Conservation (phyloP, 2,329 filamentous ascomycete genomes). For the Pestalotiopsis sp. region DNA sequence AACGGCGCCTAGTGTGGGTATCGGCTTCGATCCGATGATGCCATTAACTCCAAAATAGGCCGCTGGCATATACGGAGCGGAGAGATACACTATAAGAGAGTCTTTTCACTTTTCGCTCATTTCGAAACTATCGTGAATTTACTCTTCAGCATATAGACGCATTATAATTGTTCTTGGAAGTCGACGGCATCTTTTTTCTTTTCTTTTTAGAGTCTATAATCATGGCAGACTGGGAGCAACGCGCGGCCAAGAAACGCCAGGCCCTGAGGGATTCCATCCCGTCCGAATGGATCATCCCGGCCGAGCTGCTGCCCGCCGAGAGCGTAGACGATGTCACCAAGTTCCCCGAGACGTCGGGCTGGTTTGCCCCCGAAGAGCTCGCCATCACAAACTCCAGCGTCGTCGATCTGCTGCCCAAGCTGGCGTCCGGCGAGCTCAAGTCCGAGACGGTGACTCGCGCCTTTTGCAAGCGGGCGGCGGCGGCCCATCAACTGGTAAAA, state of each 20-base stretch:
- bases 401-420: slow-evolving; percentile 34
- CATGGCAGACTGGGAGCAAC: slow-evolving; percentile 40
- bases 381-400: slow-evolving; percentile 39
- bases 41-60: background rate
- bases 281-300: slow-evolving; percentile 58
- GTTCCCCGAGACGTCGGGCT: slow-evolving; percentile 60
- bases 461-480: slow-evolving; percentile 41
- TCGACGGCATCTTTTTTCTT: background rate
- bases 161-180: background rate
- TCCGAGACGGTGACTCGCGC: slow-evolving; percentile 38
- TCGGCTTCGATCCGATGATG: slow-evolving; percentile 5
- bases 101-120: background rate
- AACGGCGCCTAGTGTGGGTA: background rate
- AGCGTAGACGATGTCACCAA: slow-evolving; percentile 57
- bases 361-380: slow-evolving; percentile 54
- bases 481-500: slow-evolving; percentile 39
- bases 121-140: background rate
- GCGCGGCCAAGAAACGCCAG: slow-evolving; percentile 46
- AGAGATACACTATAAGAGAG: background rate
- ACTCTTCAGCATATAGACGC: no score
- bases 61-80: background rate
- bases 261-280: slow-evolving; percentile 54
- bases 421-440: slow-evolving; percentile 40
- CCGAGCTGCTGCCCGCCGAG: slow-evolving; percentile 53
- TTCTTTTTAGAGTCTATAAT: background rate